These are phyloP conservation scores for Candida koratica DNA, from an alignment of 805 yeast species.

Conservation along the genomic window DNA sequence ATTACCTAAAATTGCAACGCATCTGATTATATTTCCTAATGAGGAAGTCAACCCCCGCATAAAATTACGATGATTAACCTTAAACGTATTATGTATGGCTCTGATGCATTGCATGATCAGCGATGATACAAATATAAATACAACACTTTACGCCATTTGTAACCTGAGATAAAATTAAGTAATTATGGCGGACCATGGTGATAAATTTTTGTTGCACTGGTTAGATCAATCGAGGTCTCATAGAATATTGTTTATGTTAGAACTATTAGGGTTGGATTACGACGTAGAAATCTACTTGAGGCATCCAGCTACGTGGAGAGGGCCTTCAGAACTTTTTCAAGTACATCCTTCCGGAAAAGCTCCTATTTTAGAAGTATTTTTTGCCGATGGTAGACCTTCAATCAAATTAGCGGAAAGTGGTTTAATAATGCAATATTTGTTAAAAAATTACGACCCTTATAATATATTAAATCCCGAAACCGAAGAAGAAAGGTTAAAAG, in stretches of 20 bases:
- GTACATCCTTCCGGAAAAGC: constrained; percentile 63
- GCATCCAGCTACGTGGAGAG: constrained; percentile 41
- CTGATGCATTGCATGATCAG: not conserved
- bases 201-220: constrained; percentile 24
- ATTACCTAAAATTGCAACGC: constrained; percentile 5
- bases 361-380: constrained; percentile 50
- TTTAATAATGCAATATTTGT: constrained; percentile 34
- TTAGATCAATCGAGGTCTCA: constrained; percentile 56
- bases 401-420: constrained; percentile 38
- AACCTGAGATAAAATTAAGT: constrained; percentile 1
- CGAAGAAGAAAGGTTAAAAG: constrained; percentile 38
- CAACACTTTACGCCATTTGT: not conserved
- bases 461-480: constrained; percentile 22
- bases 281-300: constrained; percentile 52
- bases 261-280: constrained; percentile 53
- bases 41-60: constrained; percentile 8
- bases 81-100: too few relatives aligned
- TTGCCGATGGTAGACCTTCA: constrained; percentile 33
- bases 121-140: not conserved
- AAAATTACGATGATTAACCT: too few relatives aligned
- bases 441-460: constrained; percentile 32
- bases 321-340: constrained; percentile 44
- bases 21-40: constrained; percentile 10
- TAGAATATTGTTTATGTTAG: constrained; percentile 63
- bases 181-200: constrained; percentile 14